These are phyloP conservation scores for Lentithecium fluviatile DNA, from an alignment of 495 filamentous ascomycete species.

Conservation along the genomic window DNA sequence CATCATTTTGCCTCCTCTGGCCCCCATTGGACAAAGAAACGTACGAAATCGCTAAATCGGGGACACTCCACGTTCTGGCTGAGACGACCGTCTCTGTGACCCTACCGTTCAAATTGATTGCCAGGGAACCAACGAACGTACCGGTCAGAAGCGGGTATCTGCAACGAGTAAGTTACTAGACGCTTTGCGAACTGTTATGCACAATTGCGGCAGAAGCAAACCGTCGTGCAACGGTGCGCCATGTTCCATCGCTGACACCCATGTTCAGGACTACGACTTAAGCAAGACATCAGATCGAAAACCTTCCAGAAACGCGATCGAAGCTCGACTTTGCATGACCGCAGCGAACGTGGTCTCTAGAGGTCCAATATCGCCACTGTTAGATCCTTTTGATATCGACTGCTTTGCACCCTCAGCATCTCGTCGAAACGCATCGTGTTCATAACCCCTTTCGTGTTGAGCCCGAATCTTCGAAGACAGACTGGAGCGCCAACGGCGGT, in stretches of 20 bases:
- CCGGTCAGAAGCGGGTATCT: conserved; percentile 32
- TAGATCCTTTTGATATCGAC: no score
- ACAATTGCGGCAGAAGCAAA: conserved; percentile 32
- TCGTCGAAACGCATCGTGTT: no score
- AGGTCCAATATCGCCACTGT: no score
- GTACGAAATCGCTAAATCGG: conserved; percentile 29
- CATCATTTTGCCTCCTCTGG: conserved; percentile 30
- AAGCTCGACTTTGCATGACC: conserved; percentile 2
- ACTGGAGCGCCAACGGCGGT: neutral
- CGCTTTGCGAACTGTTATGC: conserved; percentile 25
- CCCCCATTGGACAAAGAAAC: conserved; percentile 35
- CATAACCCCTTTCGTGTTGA: neutral
- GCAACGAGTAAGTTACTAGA: conserved; percentile 35
- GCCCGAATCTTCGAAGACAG: neutral
- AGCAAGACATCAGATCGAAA: conserved; percentile 2
- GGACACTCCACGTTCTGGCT: conserved; percentile 36
- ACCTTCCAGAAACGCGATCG: conserved; percentile 28
- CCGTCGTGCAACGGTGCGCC: conserved; percentile 18
- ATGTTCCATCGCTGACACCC: conserved; percentile 19
- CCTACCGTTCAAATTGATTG: conserved; percentile 24
- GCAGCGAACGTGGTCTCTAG: no score
- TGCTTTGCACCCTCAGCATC: no score
- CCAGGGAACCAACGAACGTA: conserved; percentile 1
- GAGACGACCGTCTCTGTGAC: conserved; percentile 18
- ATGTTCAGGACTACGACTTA: conserved; percentile 20